Evolutionary conservation across 2,329 filamentous ascomycete genomes (phyloP).

Genomic region (Colletotrichum tropicicola): DNA sequence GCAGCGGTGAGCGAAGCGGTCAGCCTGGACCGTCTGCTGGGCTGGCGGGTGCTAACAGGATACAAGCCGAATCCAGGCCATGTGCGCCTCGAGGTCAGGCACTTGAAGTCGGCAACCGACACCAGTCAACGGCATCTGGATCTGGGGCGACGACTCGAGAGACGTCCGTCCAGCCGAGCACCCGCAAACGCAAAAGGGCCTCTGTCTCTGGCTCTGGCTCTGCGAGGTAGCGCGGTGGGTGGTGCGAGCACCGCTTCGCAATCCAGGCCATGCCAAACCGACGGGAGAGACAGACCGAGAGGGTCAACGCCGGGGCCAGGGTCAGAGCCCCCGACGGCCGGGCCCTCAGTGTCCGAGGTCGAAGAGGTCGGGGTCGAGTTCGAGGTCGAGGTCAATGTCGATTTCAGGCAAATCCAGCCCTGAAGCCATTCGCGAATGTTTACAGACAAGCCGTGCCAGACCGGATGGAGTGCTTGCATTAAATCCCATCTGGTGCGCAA

Average conservation of each 20-base stretch:
- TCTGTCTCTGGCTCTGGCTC: too few species aligned
- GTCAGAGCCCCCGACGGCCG: constrained; percentile 16
- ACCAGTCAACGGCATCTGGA: neutral
- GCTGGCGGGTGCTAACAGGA: constrained; percentile 15
- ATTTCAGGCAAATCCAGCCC: too few species aligned
- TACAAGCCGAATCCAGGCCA: constrained; percentile 3
- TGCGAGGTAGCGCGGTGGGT: neutral
- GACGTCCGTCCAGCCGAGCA: too few species aligned
- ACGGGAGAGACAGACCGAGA: constrained; percentile 20
- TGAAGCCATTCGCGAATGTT: constrained; percentile 12
- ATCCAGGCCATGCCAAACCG: constrained; percentile 6
- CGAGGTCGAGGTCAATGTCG: neutral
- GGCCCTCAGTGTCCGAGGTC: constrained; percentile 3
- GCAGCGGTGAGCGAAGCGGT: constrained; percentile 25
- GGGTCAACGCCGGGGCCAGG: constrained; percentile 17
- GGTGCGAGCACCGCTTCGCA: constrained; percentile 11
- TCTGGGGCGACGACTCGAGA: too few species aligned
- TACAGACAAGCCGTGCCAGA: too few species aligned
- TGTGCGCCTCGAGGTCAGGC: constrained; percentile 9
- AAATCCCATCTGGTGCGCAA: neutral
- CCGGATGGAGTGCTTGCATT: neutral
- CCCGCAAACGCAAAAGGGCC: neutral
- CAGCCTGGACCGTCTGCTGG: neutral
- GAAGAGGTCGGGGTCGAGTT: neutral
- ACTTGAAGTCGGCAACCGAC: constrained; percentile 4